A percentile compares a stretch with the other conserved stretches of the same genome.
phyloP scores from a whole-genome alignment of 2,329 filamentous ascomycete species.

The Pseudopyricularia cyperi region DNA sequence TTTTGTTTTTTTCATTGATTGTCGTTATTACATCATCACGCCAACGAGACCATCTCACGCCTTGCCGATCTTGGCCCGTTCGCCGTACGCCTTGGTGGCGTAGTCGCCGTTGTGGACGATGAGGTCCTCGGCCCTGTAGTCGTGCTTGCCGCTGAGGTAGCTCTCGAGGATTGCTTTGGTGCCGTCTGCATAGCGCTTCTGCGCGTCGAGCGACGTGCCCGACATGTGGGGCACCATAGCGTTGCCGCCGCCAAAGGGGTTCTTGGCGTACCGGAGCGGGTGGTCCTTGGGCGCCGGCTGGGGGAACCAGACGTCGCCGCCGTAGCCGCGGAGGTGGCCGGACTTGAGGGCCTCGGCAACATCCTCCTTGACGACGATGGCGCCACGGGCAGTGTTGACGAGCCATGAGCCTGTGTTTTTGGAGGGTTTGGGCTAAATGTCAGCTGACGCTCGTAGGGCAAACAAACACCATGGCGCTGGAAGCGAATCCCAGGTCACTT shows the following conservation, averaged over 20 bases:
- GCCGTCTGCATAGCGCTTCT: conserved; percentile 80
- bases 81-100: conserved; percentile 85
- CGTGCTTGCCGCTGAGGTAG: conserved; percentile 77
- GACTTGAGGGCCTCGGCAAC: conserved; percentile 86
- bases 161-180: conserved; percentile 82
- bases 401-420: conserved; percentile 67
- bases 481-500: conserved; percentile 17
- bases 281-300: conserved; percentile 93
- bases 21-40: too few relatives aligned
- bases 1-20: too few relatives aligned
- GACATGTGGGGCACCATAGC: conserved; percentile 99
- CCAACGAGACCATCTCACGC: too few relatives aligned
- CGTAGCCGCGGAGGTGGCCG: conserved; percentile 84
- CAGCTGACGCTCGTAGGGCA: too few relatives aligned
- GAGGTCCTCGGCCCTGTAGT: conserved; percentile 83
- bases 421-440: neutral
- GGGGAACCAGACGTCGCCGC: conserved; percentile 89
- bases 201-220: conserved; percentile 94
- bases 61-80: conserved; percentile 38
- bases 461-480: too few relatives aligned
- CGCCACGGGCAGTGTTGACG: conserved; percentile 95
- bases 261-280: conserved; percentile 81
- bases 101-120: conserved; percentile 88
- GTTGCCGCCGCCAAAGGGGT: conserved; percentile 92
- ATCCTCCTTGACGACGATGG: conserved; percentile 98